Evolutionary conservation across 2,329 filamentous ascomycete genomes (phyloP), one percentile per base, ranked within the genome.

Genomic region (Geoglossum cookeanum): DNA sequence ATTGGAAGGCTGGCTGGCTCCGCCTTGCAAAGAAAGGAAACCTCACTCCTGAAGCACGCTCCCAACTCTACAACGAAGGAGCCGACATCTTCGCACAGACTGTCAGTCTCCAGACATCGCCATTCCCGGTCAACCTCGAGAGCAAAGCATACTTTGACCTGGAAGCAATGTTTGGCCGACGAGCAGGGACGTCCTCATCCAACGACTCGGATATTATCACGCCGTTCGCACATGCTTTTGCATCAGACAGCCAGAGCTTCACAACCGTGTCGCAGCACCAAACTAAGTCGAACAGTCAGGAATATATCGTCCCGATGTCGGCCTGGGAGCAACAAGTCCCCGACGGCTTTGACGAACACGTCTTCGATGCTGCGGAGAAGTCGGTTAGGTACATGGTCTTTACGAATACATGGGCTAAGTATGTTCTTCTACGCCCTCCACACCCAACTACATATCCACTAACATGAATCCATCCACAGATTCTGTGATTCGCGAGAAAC

Each of bases 381-480:
- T 76, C 74, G 62, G 77, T 85, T 68, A 83, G 82, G 66, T 81
- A 84, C 59, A 72, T 84, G 4, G 80, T 85, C 1, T 69, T 84
- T 59, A 83, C 80, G 13, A 84, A 84, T 64, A 85, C 82, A 0
- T 85, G 82, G 81, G 76, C 76, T 33, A 78, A 77, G 63, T 80
- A 54, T 15, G 57, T 58, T 37, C 9, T 15, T 29, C 30, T 44
- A 52, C 13, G 22, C 5, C 32, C 4, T 33, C 27, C 6, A 11
- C 29, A 27, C 22, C 29, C n/a, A 13, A 15, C n/a, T 30, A 29
- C 32, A 42, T 15, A 29, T 27, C 7, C 17, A 17, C 35, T 42
- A 42, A 42, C 27, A 29, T 42, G 27, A 17, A 27, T 55, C 27
- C 22, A 15, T 13, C 8, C 13, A 8, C n/a, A 55, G 54, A 22